These are phyloP conservation scores for Penicillium lagena DNA, from an alignment of 495 filamentous ascomycete genomes.

Conservation along the genomic window DNA sequence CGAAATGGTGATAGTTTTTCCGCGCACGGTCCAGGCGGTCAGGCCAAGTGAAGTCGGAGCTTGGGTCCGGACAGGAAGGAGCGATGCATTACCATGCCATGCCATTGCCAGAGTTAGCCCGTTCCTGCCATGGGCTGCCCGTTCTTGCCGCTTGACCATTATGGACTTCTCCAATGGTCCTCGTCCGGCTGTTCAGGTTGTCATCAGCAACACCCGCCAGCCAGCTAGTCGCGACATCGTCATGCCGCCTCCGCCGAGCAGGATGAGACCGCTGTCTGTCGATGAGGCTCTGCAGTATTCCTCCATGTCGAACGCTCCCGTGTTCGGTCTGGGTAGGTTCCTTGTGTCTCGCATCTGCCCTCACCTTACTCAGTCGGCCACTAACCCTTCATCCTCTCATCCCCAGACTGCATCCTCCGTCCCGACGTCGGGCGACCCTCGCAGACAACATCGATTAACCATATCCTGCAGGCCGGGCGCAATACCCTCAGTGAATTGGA, in stretches of 20 bases:
- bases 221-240: no score
- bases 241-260: slow-evolving; percentile 13
- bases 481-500: slow-evolving; percentile 34
- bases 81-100: no score
- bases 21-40: no score
- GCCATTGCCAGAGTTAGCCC: no score
- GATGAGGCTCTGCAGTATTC: slow-evolving; percentile 88
- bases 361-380: no score
- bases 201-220: slow-evolving; percentile 35
- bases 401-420: slow-evolving; percentile 32
- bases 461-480: slow-evolving; percentile 40
- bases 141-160: neutral
- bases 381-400: slow-evolving; percentile 9
- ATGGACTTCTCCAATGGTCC: slow-evolving; percentile 23
- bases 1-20: no score
- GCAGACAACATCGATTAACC: slow-evolving; percentile 37
- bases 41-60: no score
- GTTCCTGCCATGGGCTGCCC: no score
- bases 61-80: no score
- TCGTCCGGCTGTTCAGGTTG: slow-evolving; percentile 37
- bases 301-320: slow-evolving; percentile 80
- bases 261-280: slow-evolving; percentile 50
- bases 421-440: slow-evolving; percentile 38
- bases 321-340: slow-evolving; percentile 71
- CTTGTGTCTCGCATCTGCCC: neutral